Evolutionary conservation across 805 yeast species (phyloP).

Genomic region (Yarrowia keelungensis): DNA sequence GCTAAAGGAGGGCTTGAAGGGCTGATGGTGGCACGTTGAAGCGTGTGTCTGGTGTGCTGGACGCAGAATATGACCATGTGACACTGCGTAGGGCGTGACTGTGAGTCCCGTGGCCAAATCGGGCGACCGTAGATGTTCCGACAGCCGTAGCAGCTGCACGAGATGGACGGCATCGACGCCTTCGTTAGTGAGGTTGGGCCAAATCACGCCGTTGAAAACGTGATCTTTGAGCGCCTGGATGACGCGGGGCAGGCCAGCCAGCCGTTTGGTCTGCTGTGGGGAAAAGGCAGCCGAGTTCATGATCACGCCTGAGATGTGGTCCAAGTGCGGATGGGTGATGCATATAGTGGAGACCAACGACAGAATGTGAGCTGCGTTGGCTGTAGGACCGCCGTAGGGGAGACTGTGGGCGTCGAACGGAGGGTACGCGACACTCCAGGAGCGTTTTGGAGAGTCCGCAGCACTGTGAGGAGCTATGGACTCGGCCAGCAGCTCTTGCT

Average conservation of each 20-base stretch:
- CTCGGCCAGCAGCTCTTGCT: conserved; percentile 9
- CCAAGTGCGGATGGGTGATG: conserved; percentile 85
- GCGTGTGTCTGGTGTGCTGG: conserved; percentile 28
- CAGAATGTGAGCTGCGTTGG: conserved; percentile 22
- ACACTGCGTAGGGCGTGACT: conserved; percentile 42
- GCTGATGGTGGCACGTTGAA: conserved; percentile 4
- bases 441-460: neutral
- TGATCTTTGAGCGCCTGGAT: conserved; percentile 59
- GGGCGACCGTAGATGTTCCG: conserved; percentile 4
- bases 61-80: conserved; percentile 45
- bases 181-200: conserved; percentile 72
- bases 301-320: conserved; percentile 73
- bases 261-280: conserved; percentile 50
- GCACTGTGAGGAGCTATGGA: neutral
- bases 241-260: conserved; percentile 64
- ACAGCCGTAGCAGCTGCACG: conserved; percentile 40
- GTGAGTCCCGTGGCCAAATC: conserved; percentile 41
- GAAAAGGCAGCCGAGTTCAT: conserved; percentile 70
- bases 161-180: conserved; percentile 41
- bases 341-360: conserved; percentile 44
- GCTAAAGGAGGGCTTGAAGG: conserved; percentile 33
- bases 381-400: conserved; percentile 24
- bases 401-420: conserved; percentile 14
- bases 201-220: conserved; percentile 74
- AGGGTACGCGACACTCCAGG: conserved; percentile 25